These are phyloP conservation scores for Aspergillus coremiiformis DNA, from an alignment of 495 filamentous ascomycete species.

Conservation along the genomic window DNA sequence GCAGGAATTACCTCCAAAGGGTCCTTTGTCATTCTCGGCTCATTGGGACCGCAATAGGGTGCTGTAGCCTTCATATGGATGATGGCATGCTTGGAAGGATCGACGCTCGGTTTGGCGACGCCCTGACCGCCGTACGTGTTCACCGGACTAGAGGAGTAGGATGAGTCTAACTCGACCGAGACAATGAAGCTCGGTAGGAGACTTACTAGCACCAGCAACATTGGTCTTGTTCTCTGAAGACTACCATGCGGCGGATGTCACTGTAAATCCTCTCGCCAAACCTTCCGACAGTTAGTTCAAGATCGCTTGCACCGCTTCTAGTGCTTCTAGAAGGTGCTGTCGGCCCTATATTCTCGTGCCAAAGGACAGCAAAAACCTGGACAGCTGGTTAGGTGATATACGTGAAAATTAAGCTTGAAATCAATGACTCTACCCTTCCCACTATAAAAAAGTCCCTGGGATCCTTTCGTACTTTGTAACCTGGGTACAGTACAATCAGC, in stretches of 20 bases:
- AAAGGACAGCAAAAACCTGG: slow-evolving; percentile 29
- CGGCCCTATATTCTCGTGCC: slow-evolving; percentile 21
- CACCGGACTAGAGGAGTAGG: slow-evolving; percentile 21
- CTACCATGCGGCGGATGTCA: slow-evolving; percentile 30
- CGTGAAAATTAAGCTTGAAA: neutral
- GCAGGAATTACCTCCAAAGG: slow-evolving; percentile 24
- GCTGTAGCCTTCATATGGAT: slow-evolving; percentile 23
- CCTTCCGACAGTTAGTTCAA: slow-evolving; percentile 7
- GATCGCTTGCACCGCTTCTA: slow-evolving; percentile 5
- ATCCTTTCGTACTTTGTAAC: slow-evolving; percentile 11
- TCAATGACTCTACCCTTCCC: slow-evolving; percentile 12
- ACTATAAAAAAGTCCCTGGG: slow-evolving; percentile 16
- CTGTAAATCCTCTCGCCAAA: slow-evolving; percentile 22
- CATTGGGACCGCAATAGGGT: slow-evolving; percentile 5
- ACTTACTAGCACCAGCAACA: slow-evolving; percentile 30
- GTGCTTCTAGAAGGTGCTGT: slow-evolving; percentile 6
- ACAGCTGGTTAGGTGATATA: neutral
- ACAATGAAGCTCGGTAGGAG: neutral
- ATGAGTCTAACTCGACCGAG: neutral
- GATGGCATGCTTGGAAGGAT: slow-evolving; percentile 30
- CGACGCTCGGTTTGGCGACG: slow-evolving; percentile 25
- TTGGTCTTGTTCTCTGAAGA: slow-evolving; percentile 15
- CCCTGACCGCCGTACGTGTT: slow-evolving; percentile 31
- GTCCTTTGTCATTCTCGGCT: slow-evolving; percentile 26
- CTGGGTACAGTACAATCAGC: slow-evolving; percentile 10